Evolutionary conservation across 257 asterid genomes (phyloP).

Genomic region (Ophiorrhiza pumila): DNA sequence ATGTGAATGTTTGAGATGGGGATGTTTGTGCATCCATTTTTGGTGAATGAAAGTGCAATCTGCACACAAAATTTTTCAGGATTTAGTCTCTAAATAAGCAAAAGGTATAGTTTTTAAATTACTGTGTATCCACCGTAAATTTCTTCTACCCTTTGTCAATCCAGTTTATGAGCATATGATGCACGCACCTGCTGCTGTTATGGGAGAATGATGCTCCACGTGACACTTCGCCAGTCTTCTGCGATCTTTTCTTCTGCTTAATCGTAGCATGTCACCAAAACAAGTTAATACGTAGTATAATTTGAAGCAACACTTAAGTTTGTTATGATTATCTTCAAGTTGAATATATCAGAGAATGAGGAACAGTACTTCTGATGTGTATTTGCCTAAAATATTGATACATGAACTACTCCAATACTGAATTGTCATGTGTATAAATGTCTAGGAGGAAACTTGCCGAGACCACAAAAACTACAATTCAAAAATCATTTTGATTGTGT

Average conservation of each 20-base stretch:
- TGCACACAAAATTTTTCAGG: conserved; percentile 33
- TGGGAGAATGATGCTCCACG: conserved; percentile 59
- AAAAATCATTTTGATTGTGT: neutral
- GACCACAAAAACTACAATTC: neutral
- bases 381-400: neutral
- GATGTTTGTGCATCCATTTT: conserved; percentile 47
- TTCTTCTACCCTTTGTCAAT: conserved; percentile 1
- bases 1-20: conserved; percentile 50
- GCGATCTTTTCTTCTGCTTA: conserved; percentile 77
- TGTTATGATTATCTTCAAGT: neutral
- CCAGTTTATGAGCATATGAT: conserved; percentile 1
- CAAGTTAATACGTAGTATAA: conserved; percentile 4
- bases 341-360: neutral
- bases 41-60: conserved; percentile 42
- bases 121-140: neutral
- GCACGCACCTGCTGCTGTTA: conserved; percentile 61
- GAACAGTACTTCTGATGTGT: neutral
- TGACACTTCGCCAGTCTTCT: conserved; percentile 54
- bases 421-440: neutral
- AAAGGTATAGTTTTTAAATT: neutral
- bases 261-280: conserved; percentile 31
- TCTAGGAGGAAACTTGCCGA: neutral
- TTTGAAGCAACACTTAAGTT: neutral
- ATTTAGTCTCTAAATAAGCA: neutral
- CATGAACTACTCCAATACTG: neutral